phyloP scores from a whole-genome alignment of 2,329 filamentous ascomycete genomes.

The Claviceps pusilla region DNA sequence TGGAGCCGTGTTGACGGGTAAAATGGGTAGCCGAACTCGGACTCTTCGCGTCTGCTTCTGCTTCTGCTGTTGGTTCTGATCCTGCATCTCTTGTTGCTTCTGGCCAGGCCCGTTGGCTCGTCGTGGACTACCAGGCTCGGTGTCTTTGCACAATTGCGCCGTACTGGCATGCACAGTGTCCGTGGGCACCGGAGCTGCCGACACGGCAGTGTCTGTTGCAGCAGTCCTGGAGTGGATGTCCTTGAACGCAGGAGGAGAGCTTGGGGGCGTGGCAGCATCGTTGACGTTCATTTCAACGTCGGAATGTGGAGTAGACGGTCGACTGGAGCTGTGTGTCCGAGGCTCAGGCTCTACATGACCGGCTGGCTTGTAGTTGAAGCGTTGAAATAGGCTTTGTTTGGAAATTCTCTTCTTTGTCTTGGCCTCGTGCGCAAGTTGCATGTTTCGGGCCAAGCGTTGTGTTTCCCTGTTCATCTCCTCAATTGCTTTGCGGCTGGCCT shows the following conservation, averaged over 20 bases:
- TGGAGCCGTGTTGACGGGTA: conserved; percentile 23
- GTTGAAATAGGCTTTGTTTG: conserved; percentile 66
- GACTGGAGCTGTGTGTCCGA: conserved; percentile 37
- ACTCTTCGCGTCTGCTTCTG: conserved; percentile 30
- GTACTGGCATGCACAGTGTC: neutral
- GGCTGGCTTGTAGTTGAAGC: conserved; percentile 57
- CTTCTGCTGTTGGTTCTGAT: conserved; percentile 2
- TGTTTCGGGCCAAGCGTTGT: conserved; percentile 74
- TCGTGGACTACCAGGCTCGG: neutral
- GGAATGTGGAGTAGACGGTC: conserved; percentile 34
- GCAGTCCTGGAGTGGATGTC: conserved; percentile 11
- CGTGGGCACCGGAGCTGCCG: neutral
- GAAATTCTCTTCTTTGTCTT: conserved; percentile 84
- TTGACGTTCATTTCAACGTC: conserved; percentile 36
- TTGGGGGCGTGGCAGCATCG: conserved; percentile 52
- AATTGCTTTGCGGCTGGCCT: conserved; percentile 85
- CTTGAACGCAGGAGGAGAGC: conserved; percentile 40
- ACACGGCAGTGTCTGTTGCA: neutral
- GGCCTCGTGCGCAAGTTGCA: conserved; percentile 81
- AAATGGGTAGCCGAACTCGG: conserved; percentile 32
- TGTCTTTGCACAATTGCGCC: neutral
- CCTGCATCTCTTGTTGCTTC: conserved; percentile 38
- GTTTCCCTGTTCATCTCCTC: conserved; percentile 94
- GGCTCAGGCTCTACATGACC: conserved; percentile 8
- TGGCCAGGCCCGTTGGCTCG: conserved; percentile 36